Conservation (phyloP, 1,284 basidiomycete species). For the Fomitiporia mediterranea region DNA sequence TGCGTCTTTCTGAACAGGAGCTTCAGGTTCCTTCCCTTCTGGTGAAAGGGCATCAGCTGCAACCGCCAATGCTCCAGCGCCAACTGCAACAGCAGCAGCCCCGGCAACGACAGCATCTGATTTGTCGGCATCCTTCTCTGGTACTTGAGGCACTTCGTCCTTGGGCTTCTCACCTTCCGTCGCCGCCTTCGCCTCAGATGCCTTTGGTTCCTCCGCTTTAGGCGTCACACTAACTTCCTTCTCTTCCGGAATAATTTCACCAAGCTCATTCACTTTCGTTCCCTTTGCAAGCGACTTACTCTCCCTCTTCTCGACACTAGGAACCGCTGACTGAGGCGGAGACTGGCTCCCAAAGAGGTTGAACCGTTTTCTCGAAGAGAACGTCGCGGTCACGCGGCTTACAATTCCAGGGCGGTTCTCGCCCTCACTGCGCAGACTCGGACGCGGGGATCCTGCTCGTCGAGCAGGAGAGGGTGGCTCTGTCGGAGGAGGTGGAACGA, state of each 20-base stretch:
- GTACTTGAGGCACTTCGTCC: neutral
- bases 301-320: conserved; percentile 1
- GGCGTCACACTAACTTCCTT: neutral
- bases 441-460: conserved; percentile 14
- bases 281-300: conserved; percentile 1
- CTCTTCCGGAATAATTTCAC: conserved; percentile 14
- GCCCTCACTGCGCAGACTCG: conserved; percentile 9
- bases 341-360: conserved; percentile 13
- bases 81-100: conserved; percentile 5
- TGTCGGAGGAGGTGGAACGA: conserved; percentile 34
- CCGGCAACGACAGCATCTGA: neutral
- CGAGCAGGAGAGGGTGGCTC: conserved; percentile 22
- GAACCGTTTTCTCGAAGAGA: conserved; percentile 15
- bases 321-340: neutral
- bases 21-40: neutral
- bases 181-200: neutral
- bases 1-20: neutral
- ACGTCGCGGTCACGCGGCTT: conserved; percentile 14
- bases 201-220: neutral
- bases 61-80: conserved; percentile 4
- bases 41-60: neutral
- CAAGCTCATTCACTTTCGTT: conserved; percentile 12
- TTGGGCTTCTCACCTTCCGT: neutral
- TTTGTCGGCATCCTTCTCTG: neutral
- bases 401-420: conserved; percentile 5